These are phyloP conservation scores for Phylloporus rhodoxanthus DNA, from an alignment of 768 basidiomycete genomes.

Conservation along the genomic window DNA sequence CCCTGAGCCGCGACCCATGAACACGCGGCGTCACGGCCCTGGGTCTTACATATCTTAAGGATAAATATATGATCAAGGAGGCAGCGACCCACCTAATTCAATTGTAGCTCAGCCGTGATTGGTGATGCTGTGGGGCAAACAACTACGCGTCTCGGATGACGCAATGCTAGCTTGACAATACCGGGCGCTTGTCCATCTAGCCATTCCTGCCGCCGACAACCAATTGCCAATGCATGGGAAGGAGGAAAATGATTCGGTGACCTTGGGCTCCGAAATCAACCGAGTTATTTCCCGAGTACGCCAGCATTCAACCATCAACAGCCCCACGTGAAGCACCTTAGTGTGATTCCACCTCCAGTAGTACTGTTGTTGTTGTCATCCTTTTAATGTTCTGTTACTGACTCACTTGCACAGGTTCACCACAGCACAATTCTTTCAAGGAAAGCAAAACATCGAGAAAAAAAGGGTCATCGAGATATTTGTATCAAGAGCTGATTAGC, in stretches of 20 bases:
- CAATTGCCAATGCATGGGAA: not conserved
- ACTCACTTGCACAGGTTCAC: slow-evolving; percentile 1
- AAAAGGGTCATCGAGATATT: not conserved
- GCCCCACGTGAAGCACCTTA: not conserved
- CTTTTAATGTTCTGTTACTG: not conserved
- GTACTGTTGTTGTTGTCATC: not conserved
- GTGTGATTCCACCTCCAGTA: not conserved
- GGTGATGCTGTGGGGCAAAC: not conserved
- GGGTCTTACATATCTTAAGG: slow-evolving; percentile 3
- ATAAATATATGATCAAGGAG: slow-evolving; percentile 10
- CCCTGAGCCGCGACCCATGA: slow-evolving; percentile 19
- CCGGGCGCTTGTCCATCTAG: not conserved
- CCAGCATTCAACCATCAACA: slow-evolving; percentile 2
- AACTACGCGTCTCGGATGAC: not conserved
- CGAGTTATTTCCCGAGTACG: not conserved
- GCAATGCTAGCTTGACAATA: not conserved
- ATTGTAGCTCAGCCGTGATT: slow-evolving; percentile 6
- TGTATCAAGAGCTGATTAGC: slow-evolving; percentile 70
- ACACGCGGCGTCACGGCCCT: slow-evolving; percentile 23
- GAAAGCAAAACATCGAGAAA: not conserved
- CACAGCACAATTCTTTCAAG: not conserved
- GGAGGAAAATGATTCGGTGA: not conserved
- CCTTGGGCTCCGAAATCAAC: slow-evolving; percentile 4
- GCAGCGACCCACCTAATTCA: slow-evolving; percentile 17
- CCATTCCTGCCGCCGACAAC: not conserved